Evolutionary conservation across 2,329 filamentous ascomycete species (phyloP).

Genomic region (Neopestalotiopsis sp.): DNA sequence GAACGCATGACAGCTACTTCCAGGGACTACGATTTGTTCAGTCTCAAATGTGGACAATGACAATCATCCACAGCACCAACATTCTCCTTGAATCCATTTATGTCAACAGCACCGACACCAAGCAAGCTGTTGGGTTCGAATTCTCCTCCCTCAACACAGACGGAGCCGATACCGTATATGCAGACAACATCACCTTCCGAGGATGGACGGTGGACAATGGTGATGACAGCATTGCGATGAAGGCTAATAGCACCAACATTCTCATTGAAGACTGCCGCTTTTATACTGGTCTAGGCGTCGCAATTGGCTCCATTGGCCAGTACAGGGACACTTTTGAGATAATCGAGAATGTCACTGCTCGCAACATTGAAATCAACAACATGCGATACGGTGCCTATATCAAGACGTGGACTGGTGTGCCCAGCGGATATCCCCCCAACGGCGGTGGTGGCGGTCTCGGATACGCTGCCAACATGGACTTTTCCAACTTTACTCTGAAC

Average conservation of each 20-base stretch:
- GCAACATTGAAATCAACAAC: conserved; percentile 43
- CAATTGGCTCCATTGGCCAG: conserved; percentile 54
- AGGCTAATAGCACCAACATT: conserved; percentile 32
- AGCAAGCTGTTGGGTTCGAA: conserved; percentile 25
- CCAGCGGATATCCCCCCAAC: conserved; percentile 59
- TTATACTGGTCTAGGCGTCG: conserved; percentile 47
- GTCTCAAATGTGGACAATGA: conserved; percentile 60
- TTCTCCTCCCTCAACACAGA: conserved; percentile 34
- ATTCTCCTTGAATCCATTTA: conserved; percentile 49
- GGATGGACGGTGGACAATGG: conserved; percentile 33
- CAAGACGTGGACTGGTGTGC: conserved; percentile 63
- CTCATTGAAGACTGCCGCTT: conserved; percentile 44
- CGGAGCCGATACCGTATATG: conserved; percentile 33
- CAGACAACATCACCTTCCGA: conserved; percentile 30
- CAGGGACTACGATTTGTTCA: conserved; percentile 49
- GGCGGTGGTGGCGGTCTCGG: conserved; percentile 62
- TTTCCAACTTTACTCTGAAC: conserved; percentile 25
- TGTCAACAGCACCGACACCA: conserved; percentile 47
- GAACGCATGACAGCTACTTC: conserved; percentile 48
- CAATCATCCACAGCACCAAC: conserved; percentile 48
- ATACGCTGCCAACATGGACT: conserved; percentile 30
- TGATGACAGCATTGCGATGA: conserved; percentile 29
- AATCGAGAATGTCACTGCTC: conserved; percentile 44
- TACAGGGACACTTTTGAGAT: conserved; percentile 47
- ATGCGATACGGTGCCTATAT: conserved; percentile 42